phyloP scores from a whole-genome alignment of 1,284 basidiomycete genomes.

The Lentinula novae-zelandiae region DNA sequence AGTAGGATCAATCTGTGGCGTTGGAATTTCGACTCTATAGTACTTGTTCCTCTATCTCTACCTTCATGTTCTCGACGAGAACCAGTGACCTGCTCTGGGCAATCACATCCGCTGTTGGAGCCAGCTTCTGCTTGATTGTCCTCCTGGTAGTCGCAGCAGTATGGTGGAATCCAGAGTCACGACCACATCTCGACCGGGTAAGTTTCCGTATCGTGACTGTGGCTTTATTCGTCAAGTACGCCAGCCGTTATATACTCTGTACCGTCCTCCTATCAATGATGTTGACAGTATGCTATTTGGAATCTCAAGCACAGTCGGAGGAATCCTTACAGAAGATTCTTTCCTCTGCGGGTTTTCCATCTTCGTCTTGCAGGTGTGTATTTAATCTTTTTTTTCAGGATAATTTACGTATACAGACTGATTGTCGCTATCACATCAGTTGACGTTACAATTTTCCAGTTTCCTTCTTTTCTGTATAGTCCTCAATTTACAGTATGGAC shows the following conservation, averaged over 20 bases:
- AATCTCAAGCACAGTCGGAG: slow-evolving; percentile 16
- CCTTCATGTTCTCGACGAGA: slow-evolving; percentile 4
- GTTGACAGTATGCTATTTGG: slow-evolving; percentile 10
- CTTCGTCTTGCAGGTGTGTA: slow-evolving; percentile 15
- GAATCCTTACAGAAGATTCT: slow-evolving; percentile 13
- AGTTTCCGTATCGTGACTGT: slow-evolving; percentile 18
- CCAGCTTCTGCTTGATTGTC: slow-evolving; percentile 18
- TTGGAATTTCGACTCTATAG: no score
- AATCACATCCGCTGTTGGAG: slow-evolving; percentile 17
- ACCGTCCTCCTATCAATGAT: no score
- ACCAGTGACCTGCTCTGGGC: slow-evolving; percentile 14
- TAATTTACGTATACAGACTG: no score
- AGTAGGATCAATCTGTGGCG: no score
- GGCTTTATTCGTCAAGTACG: slow-evolving; percentile 18
- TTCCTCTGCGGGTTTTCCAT: slow-evolving; percentile 16
- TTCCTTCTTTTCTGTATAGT: slow-evolving; percentile 17
- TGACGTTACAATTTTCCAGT: slow-evolving; percentile 18
- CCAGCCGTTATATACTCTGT: no score
- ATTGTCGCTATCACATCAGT: not conserved
- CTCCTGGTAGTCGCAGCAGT: slow-evolving; percentile 14
- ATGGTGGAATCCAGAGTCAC: slow-evolving; percentile 15
- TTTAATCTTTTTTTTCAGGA: no score
- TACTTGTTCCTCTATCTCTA: no score
- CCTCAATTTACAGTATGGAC: slow-evolving; percentile 12
- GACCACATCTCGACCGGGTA: slow-evolving; percentile 18